Evolutionary conservation across 257 asterid genomes (phyloP).

Genomic region (Salvia rosmarinus): DNA sequence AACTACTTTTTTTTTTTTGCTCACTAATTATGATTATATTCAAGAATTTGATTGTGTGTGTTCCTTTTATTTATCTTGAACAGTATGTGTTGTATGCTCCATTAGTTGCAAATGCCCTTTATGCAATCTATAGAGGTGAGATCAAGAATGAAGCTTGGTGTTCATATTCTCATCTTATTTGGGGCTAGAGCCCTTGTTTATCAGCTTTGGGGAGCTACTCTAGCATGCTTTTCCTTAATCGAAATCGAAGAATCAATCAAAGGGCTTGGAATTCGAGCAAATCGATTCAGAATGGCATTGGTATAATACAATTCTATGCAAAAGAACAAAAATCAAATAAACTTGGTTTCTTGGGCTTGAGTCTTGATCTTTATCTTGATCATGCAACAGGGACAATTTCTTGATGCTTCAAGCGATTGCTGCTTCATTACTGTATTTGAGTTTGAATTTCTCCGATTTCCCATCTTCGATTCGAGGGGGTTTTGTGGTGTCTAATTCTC

Average conservation of each 20-base stretch:
- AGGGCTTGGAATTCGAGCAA: slow-evolving; percentile 73
- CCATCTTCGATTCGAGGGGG: slow-evolving; percentile 66
- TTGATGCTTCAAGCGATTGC: slow-evolving; percentile 68
- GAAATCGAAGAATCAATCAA: slow-evolving; percentile 53
- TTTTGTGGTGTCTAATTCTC: slow-evolving; percentile 60
- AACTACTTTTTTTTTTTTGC: neutral
- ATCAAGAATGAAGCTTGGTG: slow-evolving; percentile 55
- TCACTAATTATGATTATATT: neutral
- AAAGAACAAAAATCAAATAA: no score
- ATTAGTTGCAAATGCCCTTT: slow-evolving; percentile 60
- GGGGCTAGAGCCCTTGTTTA: slow-evolving; percentile 61
- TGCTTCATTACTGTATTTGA: slow-evolving; percentile 58
- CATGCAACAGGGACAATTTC: slow-evolving; percentile 77
- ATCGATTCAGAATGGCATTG: slow-evolving; percentile 94
- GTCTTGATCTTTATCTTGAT: slow-evolving; percentile 17
- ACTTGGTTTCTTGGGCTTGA: neutral
- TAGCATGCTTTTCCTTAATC: slow-evolving; percentile 60
- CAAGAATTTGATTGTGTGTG: slow-evolving; percentile 27
- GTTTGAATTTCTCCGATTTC: slow-evolving; percentile 64
- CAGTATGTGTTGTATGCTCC: slow-evolving; percentile 78
- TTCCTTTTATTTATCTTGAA: slow-evolving; percentile 2
- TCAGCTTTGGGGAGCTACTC: slow-evolving; percentile 69
- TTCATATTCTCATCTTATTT: slow-evolving; percentile 69
- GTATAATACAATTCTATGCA: slow-evolving; percentile 35
- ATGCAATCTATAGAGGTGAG: slow-evolving; percentile 48